These are phyloP conservation scores for Tetrapyrgos nigripes DNA, from an alignment of 1,284 basidiomycete species.

Conservation along the genomic window DNA sequence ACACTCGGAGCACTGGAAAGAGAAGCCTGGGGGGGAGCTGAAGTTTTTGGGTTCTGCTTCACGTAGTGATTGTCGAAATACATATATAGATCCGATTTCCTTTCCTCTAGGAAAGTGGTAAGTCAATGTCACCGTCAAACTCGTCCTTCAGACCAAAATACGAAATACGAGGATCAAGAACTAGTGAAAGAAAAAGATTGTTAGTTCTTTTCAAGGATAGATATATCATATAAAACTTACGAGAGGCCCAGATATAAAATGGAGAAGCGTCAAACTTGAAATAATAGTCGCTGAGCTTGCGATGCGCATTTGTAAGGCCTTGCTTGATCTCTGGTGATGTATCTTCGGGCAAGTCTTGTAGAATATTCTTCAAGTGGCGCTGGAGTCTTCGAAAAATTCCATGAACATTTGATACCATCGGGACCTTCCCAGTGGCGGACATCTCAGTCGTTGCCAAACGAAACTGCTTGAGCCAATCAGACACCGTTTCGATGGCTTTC, in stretches of 20 bases:
- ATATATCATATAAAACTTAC: slow-evolving; percentile 9
- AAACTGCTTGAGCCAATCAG: slow-evolving; percentile 29
- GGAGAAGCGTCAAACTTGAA: slow-evolving; percentile 20
- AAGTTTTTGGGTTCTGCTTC: neutral
- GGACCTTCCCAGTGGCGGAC: slow-evolving; percentile 26
- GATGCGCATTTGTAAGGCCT: slow-evolving; percentile 15
- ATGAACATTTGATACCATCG: slow-evolving; percentile 26
- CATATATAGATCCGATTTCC: neutral
- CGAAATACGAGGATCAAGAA: slow-evolving; percentile 23
- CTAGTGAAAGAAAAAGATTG: neutral
- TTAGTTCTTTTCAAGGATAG: neutral
- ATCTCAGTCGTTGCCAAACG: slow-evolving; percentile 30
- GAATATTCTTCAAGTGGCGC: neutral
- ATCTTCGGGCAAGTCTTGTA: neutral
- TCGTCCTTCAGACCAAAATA: slow-evolving; percentile 18
- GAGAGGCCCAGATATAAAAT: slow-evolving; percentile 17
- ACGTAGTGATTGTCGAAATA: neutral
- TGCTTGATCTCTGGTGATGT: slow-evolving; percentile 3
- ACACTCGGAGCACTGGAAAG: no score
- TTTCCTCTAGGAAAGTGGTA: neutral
- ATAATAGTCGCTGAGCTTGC: no score
- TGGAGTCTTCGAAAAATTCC: slow-evolving; percentile 23
- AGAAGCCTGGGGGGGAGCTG: no score
- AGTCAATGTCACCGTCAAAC: slow-evolving; percentile 13
- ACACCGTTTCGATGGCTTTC: slow-evolving; percentile 23